These are phyloP conservation scores for Mucor lusitanicus DNA, from an alignment of 371 early-diverging fungal genomes.

Conservation along the genomic window DNA sequence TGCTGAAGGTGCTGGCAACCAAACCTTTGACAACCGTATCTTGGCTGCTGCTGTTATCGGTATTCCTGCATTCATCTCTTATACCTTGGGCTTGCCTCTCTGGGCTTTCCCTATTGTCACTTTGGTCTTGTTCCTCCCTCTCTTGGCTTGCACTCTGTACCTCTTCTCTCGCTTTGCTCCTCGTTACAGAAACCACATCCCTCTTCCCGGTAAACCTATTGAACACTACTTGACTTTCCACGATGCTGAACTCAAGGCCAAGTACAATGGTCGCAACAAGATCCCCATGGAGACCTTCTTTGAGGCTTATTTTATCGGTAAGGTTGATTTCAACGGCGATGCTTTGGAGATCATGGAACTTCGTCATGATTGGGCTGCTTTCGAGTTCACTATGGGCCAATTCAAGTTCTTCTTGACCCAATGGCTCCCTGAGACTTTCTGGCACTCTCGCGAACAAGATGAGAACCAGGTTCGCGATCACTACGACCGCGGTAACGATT, in stretches of 20 bases:
- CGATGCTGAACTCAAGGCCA: conserved; percentile 72
- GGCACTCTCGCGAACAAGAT: conserved; percentile 96
- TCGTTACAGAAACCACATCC: conserved; percentile 69
- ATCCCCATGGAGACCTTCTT: conserved; percentile 97
- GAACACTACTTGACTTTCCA: conserved; percentile 88
- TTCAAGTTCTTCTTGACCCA: conserved; percentile 91
- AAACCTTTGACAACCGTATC: conserved; percentile 69
- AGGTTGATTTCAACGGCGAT: conserved; percentile 91
- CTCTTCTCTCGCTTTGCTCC: conserved; percentile 67
- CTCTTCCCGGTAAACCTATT: conserved; percentile 77
- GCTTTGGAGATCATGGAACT: conserved; percentile 86
- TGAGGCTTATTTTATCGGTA: conserved; percentile 93
- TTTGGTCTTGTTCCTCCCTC: conserved; percentile 63
- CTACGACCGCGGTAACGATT: conserved; percentile 97
- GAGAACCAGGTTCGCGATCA: conserved; percentile 96
- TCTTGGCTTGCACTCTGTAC: conserved; percentile 70
- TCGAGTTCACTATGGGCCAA: conserved; percentile 83
- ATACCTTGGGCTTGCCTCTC: conserved; percentile 59
- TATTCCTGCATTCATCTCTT: conserved; percentile 64
- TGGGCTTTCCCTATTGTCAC: conserved; percentile 64
- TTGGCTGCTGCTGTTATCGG: conserved; percentile 56
- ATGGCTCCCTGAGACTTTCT: conserved; percentile 94
- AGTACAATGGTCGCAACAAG: conserved; percentile 79
- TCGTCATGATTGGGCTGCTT: conserved; percentile 93
- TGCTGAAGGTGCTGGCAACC: conserved; percentile 79